Percentiles rank a stretch among this genome's conserved stretches.
phyloP scores from a whole-genome alignment of 306 rosid genomes.

The Argentina anserina region DNA sequence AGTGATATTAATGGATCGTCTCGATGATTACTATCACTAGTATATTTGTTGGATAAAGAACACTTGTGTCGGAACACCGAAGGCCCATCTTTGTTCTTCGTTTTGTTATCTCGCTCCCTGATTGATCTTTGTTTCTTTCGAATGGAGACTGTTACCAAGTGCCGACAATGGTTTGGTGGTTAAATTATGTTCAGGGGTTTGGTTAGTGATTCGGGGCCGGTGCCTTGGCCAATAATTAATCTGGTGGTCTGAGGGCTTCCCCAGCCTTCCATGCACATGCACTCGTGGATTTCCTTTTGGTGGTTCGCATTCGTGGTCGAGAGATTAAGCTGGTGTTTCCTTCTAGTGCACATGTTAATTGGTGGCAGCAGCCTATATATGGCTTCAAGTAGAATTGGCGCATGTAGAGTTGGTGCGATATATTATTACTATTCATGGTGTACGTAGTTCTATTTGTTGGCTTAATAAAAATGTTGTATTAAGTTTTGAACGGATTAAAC shows the following conservation, averaged over 20 bases:
- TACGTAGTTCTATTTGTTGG: no score
- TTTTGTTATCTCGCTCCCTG: background rate
- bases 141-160: background rate
- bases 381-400: background rate
- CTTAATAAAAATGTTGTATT: no score
- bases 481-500: no score
- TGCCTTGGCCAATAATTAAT: no score
- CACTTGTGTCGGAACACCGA: background rate
- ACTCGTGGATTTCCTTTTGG: background rate
- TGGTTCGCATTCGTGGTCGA: background rate
- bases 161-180: background rate
- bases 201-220: no score
- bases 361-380: background rate
- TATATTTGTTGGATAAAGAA: background rate
- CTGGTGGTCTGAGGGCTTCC: background rate
- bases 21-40: background rate
- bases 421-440: no score
- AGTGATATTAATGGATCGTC: background rate
- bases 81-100: background rate
- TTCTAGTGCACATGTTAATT: background rate
- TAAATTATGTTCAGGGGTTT: background rate
- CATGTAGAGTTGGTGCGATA: no score
- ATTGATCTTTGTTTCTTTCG: background rate
- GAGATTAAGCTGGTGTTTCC: background rate
- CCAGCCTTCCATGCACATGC: background rate